These are phyloP conservation scores for Russula ochroleuca DNA, from an alignment of 768 basidiomycete genomes.

Conservation along the genomic window DNA sequence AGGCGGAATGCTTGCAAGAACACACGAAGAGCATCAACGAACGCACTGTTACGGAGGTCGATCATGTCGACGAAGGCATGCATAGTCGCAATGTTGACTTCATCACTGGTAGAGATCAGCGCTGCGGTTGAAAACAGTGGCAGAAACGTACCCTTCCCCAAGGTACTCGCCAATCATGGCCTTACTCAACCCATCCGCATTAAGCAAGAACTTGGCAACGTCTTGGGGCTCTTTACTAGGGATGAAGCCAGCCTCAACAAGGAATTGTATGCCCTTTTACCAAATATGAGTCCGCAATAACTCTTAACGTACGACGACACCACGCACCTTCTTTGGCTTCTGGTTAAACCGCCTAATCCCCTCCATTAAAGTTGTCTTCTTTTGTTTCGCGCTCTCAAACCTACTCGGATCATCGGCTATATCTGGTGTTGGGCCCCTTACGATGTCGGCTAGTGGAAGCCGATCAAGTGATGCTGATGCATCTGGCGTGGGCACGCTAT, in stretches of 20 bases:
- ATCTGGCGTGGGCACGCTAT: slow-evolving; percentile 44
- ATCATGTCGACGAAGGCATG: slow-evolving; percentile 94
- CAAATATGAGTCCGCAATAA: slow-evolving; percentile 3
- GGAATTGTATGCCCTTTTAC: slow-evolving; percentile 77
- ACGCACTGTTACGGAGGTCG: slow-evolving; percentile 75
- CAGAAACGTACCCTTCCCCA: slow-evolving; percentile 81
- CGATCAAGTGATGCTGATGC: slow-evolving; percentile 50
- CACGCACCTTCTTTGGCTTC: slow-evolving; percentile 89
- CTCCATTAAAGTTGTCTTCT: slow-evolving; percentile 90
- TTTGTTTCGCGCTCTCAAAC: slow-evolving; percentile 94
- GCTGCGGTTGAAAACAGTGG: background rate
- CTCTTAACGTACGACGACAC: background rate
- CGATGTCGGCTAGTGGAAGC: slow-evolving; percentile 46
- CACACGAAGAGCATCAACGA: slow-evolving; percentile 83
- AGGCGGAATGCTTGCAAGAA: slow-evolving; percentile 96
- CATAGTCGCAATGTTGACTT: slow-evolving; percentile 88
- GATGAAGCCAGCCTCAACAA: slow-evolving; percentile 87
- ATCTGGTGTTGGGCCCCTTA: slow-evolving; percentile 72
- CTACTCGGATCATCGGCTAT: slow-evolving; percentile 81
- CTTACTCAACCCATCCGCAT: slow-evolving; percentile 91
- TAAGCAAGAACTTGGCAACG: slow-evolving; percentile 79
- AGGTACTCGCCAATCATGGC: slow-evolving; percentile 97
- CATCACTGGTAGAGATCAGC: slow-evolving; percentile 53
- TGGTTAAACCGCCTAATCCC: slow-evolving; percentile 98
- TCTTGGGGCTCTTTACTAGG: slow-evolving; percentile 63